phyloP scores from a whole-genome alignment of 73 alveolate species.

The Tetrahymena malaccensis region DNA sequence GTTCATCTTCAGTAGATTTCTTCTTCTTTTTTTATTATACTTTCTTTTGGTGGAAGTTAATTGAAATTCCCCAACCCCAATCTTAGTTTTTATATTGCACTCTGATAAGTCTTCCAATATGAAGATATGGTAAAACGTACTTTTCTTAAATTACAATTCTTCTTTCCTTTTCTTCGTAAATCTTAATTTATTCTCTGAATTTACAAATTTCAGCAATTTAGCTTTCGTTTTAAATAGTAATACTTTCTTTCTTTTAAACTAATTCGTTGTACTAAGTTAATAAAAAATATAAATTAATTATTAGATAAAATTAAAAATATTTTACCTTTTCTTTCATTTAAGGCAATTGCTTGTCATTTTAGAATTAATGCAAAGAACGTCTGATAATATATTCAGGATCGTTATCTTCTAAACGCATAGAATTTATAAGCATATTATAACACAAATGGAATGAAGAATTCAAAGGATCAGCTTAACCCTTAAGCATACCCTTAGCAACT shows the following conservation, averaged over 20 bases:
- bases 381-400: constrained; percentile 93
- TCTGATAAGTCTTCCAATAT: constrained; percentile 86
- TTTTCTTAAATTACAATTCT: constrained; percentile 67
- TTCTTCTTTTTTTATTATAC: constrained; percentile 44
- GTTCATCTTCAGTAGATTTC: constrained; percentile 37
- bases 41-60: constrained; percentile 53
- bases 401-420: constrained; percentile 91
- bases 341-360: constrained; percentile 89
- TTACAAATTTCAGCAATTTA: constrained; percentile 58
- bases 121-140: constrained; percentile 70
- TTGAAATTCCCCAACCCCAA: constrained; percentile 92
- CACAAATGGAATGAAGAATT: constrained; percentile 91
- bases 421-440: constrained; percentile 96
- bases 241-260: constrained; percentile 43
- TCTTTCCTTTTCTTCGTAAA: constrained; percentile 55
- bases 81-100: constrained; percentile 53
- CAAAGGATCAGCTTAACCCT: constrained; percentile 96
- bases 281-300: background rate
- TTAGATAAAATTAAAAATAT: background rate
- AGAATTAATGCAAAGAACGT: constrained; percentile 93
- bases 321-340: constrained; percentile 56
- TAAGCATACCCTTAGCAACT: constrained; percentile 93
- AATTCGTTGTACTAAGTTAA: constrained; percentile 16
- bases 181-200: constrained; percentile 36
- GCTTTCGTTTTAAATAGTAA: constrained; percentile 72